These are phyloP conservation scores for Penicillium sp. DNA, from an alignment of 2,329 filamentous ascomycete species.

Conservation along the genomic window DNA sequence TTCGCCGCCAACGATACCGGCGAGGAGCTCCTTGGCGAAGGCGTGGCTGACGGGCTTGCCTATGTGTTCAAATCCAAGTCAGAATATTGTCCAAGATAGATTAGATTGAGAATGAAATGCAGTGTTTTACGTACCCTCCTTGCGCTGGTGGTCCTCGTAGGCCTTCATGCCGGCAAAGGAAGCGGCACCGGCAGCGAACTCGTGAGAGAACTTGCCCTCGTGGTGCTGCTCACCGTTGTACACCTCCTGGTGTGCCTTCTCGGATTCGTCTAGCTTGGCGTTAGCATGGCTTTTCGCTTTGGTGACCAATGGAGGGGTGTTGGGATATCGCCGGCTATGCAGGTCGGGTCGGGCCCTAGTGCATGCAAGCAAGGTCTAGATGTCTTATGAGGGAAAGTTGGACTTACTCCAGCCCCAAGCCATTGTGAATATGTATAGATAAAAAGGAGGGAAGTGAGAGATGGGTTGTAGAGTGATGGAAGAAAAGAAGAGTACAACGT, in stretches of 20 bases:
- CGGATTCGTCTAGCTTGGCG: constrained; percentile 48
- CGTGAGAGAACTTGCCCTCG: constrained; percentile 67
- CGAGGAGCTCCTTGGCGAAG: constrained; percentile 76
- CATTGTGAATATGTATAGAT: constrained; percentile 30
- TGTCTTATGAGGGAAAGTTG: neutral
- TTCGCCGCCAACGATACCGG: constrained; percentile 70
- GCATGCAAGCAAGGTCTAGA: constrained; percentile 2
- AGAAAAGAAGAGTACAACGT: neutral
- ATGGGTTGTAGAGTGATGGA: constrained; percentile 6
- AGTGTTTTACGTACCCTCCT: constrained; percentile 55
- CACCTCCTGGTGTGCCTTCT: constrained; percentile 56
- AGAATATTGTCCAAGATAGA: neutral
- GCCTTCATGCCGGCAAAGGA: constrained; percentile 78
- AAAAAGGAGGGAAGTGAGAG: constrained; percentile 2
- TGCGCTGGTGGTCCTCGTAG: constrained; percentile 73
- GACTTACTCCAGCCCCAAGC: constrained; percentile 39
- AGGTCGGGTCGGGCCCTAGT: constrained; percentile 1
- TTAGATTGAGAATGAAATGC: neutral
- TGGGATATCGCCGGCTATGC: constrained; percentile 1
- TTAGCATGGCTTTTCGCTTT: constrained; percentile 7
- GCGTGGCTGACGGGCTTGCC: constrained; percentile 69
- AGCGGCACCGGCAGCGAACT: constrained; percentile 72
- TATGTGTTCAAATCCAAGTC: constrained; percentile 31
- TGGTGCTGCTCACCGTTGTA: constrained; percentile 52
- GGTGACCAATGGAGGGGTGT: neutral